phyloP scores from a whole-genome alignment of 352 stramenopile species.

The Phytophthora europaea region DNA sequence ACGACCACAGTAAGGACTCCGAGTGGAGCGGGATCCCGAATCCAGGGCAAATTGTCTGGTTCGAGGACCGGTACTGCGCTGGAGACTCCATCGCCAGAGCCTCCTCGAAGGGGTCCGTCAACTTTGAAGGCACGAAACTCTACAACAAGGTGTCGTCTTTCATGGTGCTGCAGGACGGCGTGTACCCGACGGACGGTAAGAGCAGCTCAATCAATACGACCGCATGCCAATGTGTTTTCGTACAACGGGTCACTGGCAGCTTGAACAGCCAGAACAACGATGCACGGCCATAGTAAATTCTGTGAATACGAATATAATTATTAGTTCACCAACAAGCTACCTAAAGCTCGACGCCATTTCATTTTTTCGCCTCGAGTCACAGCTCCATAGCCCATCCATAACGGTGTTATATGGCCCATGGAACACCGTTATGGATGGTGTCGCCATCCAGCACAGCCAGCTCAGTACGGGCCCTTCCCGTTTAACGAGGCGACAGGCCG shows the following conservation, averaged over 20 bases:
- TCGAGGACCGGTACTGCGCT: slow-evolving; percentile 8
- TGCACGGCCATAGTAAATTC: background rate
- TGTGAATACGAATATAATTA: background rate
- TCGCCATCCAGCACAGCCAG: background rate
- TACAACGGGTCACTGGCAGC: background rate
- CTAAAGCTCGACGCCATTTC: no score
- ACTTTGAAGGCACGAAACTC: slow-evolving; percentile 15
- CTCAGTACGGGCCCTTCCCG: background rate
- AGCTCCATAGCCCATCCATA: no score
- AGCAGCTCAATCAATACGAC: background rate
- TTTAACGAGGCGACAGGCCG: slow-evolving; percentile 2
- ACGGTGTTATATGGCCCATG: no score
- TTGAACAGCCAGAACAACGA: background rate
- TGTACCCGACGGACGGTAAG: slow-evolving; percentile 1
- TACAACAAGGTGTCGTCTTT: slow-evolving; percentile 22
- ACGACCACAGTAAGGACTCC: slow-evolving; percentile 9
- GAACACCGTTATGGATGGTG: background rate
- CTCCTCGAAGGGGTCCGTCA: background rate
- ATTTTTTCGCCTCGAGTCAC: no score
- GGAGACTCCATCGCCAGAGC: background rate
- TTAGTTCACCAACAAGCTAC: background rate
- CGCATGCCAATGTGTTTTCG: background rate
- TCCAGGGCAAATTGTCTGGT: slow-evolving; percentile 4
- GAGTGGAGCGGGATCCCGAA: slow-evolving; percentile 13
- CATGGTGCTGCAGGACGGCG: slow-evolving; percentile 10